Evolutionary conservation across 805 yeast genomes (phyloP).

Genomic region (Grigorovia transvaalensis): DNA sequence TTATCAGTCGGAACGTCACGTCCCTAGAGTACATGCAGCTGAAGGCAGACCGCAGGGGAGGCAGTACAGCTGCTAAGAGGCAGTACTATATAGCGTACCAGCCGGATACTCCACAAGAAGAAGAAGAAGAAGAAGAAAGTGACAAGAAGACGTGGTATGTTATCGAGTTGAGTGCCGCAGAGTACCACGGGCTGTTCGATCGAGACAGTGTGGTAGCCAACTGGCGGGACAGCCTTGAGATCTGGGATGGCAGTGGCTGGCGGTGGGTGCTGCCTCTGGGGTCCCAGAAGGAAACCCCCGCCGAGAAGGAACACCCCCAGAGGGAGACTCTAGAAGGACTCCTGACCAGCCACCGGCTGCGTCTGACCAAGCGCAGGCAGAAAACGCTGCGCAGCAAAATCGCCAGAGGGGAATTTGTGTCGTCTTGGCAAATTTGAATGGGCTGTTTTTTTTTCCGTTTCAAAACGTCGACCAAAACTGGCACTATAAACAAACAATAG

Average conservation of each 20-base stretch:
- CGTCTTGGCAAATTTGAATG: not conserved
- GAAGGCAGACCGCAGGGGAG: not conserved
- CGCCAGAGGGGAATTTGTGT: not conserved
- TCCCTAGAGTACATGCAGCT: constrained; percentile 45
- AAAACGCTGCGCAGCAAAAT: constrained; percentile 21
- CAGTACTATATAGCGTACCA: not conserved
- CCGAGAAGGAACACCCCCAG: not conserved
- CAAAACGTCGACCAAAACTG: not conserved
- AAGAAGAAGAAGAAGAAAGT: not conserved
- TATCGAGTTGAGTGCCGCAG: constrained; percentile 27
- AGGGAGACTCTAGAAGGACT: not conserved
- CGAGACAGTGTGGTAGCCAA: constrained; percentile 17
- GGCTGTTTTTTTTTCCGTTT: not conserved
- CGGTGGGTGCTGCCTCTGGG: not conserved
- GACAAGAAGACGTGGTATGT: constrained; percentile 30
- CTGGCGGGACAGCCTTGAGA: constrained; percentile 12
- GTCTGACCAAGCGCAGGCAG: not conserved
- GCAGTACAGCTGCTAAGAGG: not conserved
- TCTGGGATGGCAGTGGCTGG: not conserved
- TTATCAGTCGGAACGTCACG: constrained; percentile 40
- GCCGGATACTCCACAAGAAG: not conserved
- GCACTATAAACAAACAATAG: not conserved
- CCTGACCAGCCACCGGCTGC: not conserved
- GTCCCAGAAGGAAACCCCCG: not conserved
- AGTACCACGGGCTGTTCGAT: constrained; percentile 16